Percentiles rank a stretch among this genome's conserved stretches.
Evolutionary conservation across 177 flowering plant genomes (phyloP).

Genomic region (Vitis hybrid): DNA sequence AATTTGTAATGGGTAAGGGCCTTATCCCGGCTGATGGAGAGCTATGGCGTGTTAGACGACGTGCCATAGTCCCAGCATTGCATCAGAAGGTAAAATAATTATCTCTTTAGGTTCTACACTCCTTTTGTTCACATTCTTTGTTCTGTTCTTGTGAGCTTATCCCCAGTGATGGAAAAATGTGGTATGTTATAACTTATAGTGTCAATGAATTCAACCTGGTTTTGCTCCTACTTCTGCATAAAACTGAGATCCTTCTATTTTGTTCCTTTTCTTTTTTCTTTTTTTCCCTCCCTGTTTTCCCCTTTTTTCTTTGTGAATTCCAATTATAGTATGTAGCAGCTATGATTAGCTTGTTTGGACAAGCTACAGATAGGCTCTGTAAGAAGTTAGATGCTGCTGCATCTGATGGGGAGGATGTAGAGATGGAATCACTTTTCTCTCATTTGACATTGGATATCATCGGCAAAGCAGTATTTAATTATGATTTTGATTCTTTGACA

Average conservation of each 20-base stretch:
- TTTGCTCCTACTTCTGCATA: not conserved
- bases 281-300: not conserved
- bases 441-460: slow-evolving; percentile 89
- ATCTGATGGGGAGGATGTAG: slow-evolving; percentile 90
- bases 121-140: not conserved
- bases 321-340: slow-evolving; percentile 80
- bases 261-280: slow-evolving; percentile 1
- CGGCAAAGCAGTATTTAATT: slow-evolving; percentile 96
- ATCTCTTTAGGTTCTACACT: not conserved
- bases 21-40: slow-evolving; percentile 98
- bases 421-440: slow-evolving; percentile 98
- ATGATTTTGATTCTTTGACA: slow-evolving; percentile 90
- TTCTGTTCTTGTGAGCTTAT: not conserved
- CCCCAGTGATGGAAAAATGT: too few species aligned
- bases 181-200: not conserved
- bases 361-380: slow-evolving; percentile 89
- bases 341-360: slow-evolving; percentile 81
- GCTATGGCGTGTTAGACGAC: slow-evolving; percentile 85
- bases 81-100: slow-evolving; percentile 70
- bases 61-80: slow-evolving; percentile 94
- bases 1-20: slow-evolving; percentile 98
- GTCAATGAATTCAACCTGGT: not conserved
- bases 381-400: slow-evolving; percentile 81
- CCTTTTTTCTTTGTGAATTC: slow-evolving; percentile 2
- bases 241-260: slow-evolving; percentile 1